Conservation (phyloP, 345 rosid genomes). For the Populus pruinosa region DNA sequence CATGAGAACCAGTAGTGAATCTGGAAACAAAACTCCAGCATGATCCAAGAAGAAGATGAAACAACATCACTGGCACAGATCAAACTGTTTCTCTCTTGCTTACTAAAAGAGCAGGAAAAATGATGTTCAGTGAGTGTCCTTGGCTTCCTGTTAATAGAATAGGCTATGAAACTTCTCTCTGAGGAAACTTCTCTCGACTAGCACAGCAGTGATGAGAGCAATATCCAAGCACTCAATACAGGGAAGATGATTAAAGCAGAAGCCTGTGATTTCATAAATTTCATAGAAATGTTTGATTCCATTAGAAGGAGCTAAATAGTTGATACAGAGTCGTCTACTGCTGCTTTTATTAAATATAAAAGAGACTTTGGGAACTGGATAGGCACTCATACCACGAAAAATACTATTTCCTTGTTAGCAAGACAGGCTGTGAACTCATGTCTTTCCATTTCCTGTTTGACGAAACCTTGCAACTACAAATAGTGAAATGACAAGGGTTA, state of each 20-base stretch:
- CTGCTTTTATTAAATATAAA: neutral
- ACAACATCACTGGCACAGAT: neutral
- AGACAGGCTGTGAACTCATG: conserved; percentile 54
- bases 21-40: neutral
- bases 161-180: conserved; percentile 5
- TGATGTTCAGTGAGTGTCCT: no score
- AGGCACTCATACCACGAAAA: conserved; percentile 55
- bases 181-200: conserved; percentile 13
- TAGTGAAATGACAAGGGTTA: neutral
- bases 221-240: conserved; percentile 56
- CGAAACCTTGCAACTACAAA: conserved; percentile 61
- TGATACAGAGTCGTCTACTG: neutral
- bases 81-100: neutral
- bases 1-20: neutral
- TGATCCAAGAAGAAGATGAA: neutral
- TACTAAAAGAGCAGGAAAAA: no score
- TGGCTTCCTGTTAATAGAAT: neutral
- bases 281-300: neutral
- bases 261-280: conserved; percentile 49
- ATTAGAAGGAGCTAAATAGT: neutral
- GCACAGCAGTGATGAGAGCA: conserved; percentile 34
- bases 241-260: conserved; percentile 71
- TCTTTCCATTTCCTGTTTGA: conserved; percentile 61
- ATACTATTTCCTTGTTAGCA: conserved; percentile 60
- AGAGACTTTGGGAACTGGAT: neutral